These are phyloP conservation scores for Hanseniaspora valbyensis DNA, from an alignment of 805 yeast genomes.

Conservation along the genomic window DNA sequence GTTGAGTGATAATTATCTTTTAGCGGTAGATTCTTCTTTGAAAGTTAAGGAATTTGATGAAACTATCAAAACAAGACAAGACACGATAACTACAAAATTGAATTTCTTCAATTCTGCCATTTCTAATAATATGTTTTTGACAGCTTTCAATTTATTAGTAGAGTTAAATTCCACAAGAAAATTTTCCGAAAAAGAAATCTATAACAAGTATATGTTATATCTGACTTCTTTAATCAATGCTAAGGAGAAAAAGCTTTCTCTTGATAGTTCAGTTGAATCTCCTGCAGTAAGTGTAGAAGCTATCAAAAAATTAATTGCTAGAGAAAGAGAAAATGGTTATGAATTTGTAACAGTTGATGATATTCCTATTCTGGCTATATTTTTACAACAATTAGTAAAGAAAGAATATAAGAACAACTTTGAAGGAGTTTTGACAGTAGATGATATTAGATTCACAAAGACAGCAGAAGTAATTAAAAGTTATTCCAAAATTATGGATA, in stretches of 20 bases:
- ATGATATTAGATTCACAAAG: neutral
- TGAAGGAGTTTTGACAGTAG: neutral
- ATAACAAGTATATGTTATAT: neutral
- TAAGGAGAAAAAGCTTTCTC: neutral
- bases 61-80: neutral
- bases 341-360: neutral
- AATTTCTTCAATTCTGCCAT: neutral
- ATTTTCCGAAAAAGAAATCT: neutral
- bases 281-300: neutral
- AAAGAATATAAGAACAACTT: neutral
- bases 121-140: neutral
- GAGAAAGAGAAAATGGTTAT: neutral
- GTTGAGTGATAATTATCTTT: neutral
- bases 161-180: neutral
- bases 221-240: neutral
- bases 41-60: neutral
- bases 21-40: neutral
- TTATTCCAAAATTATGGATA: neutral
- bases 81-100: neutral
- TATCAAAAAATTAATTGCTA: neutral
- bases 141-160: neutral
- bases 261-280: neutral
- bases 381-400: neutral
- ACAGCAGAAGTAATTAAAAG: neutral
- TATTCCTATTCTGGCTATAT: neutral